Evolutionary conservation across 2,329 filamentous ascomycete species (phyloP), one percentile per base, ranked within the genome.

Genomic region (Alternaria panax): DNA sequence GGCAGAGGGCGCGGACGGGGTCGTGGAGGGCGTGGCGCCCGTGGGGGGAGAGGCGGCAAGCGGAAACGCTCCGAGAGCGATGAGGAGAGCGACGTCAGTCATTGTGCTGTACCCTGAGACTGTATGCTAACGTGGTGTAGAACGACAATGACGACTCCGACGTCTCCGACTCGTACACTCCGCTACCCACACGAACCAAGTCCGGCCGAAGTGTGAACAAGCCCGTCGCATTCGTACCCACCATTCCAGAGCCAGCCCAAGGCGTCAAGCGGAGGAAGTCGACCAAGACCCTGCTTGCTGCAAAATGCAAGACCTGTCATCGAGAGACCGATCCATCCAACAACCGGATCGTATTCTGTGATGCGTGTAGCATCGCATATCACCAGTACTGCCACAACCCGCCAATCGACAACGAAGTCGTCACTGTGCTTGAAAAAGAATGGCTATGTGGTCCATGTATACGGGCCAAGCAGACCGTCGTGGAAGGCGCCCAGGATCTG

Each of bases 341-440:
- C 67, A 95, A 95, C 78, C 86, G 89, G 79, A 93, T 96, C 73
- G 91, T 95, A 3, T 92, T 93, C 76, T 96, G 92, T 79, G 91
- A 94, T 77, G 88, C 88, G 16, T 96, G 92, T 80, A 91, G 92
- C 74, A 83, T 84, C 28, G 87, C 88, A 41, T 96, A 92, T 86
- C 92, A 96, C 77, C 91, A 93, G 75, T 87, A 87, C 69, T 96
- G 92, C 71, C 92, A 96, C 75, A 85, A 91, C 59, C 92, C 92
- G 1, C 85, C 85, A 8, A 91, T 96, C 60, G 83, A 85, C n/a
- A 86, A 89, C 62, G 86, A 89, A 18, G 86, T 90, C 20, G 85
- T 93, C 46, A 83, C 84, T 34, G 85, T 91, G 60, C 82, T 88
- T 63, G 86, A 87, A 62, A 86, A 86, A 60, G 86, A 88, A 64